Base-by-base conservation (phyloP, 2,329 filamentous ascomycete species). In the Cercospora sesami region DNA sequence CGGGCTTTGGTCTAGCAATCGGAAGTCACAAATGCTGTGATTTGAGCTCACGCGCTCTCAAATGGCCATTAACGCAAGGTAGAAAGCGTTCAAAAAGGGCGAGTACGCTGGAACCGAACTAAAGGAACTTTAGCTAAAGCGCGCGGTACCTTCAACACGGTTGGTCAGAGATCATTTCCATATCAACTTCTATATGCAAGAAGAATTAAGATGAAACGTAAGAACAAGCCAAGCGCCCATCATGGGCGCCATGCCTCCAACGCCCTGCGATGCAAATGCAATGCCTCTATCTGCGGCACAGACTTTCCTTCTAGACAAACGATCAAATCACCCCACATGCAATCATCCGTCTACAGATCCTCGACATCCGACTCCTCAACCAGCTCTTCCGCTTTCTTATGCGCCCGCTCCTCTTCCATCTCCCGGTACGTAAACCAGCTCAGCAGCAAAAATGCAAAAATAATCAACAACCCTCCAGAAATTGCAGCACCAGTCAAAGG, bases 361-460 rank as follows among this genome's bases (percentile, higher is more conserved):
- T 83, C 82, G 26, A 80, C 69, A 69, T 84, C 82, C 36, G 79
- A 81, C 63, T 81, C 82, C 31, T 76, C 75, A 4, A 78, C 74
- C 55, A 77, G 77, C 23, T 78, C 78, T 55, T 81, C 80, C 26
- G 79, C 78, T 69, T 84, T 88, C 76, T 89, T 89, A 71, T 85
- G 85, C 62, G 12, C 16, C 74, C 89, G 86, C 73, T 96, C 92
- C 79, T 97, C 93, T 57, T 89, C 87, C 90, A 98, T 94, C 82
- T 99, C 95, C 61, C 90, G 87, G 81, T 94, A 99, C 0, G 94
- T 97, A 72, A 93, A 95, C 88, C 90, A 97, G 75, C 89, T 93
- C 55, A 99, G 80, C 75, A 97, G 85, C n/a, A 89, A 79, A 78
- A 99, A 99, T 0, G 95, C 95, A 1, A 87, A 85, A 67, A 97